Conservation (phyloP, 1,284 basidiomycete genomes). For the Testicularia cyperi region DNA sequence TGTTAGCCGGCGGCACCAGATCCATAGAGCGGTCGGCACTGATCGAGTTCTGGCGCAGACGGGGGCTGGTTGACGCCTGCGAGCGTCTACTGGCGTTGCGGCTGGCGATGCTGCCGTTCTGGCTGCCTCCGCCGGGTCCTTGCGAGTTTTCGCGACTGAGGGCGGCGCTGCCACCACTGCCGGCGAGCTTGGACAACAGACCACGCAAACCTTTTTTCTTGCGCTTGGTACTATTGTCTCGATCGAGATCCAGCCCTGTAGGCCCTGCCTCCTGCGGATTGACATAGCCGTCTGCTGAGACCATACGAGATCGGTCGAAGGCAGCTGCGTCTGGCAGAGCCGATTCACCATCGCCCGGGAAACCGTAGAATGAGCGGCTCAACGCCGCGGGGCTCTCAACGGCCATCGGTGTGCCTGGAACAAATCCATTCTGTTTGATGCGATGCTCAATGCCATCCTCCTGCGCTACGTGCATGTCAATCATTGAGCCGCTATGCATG, state of each 20-base stretch:
- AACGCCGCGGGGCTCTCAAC: slow-evolving; percentile 32
- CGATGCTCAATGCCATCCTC: slow-evolving; percentile 44
- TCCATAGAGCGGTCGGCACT: slow-evolving; percentile 37
- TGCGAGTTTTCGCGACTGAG: slow-evolving; percentile 11
- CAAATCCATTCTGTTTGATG: slow-evolving; percentile 41
- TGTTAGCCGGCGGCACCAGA: neutral
- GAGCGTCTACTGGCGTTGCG: slow-evolving; percentile 36
- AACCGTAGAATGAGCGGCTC: slow-evolving; percentile 43
- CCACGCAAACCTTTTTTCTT: slow-evolving; percentile 49
- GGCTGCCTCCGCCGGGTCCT: slow-evolving; percentile 10
- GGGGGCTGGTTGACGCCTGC: slow-evolving; percentile 27
- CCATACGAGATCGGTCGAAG: slow-evolving; percentile 26
- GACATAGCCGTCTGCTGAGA: slow-evolving; percentile 31
- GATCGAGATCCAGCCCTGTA: slow-evolving; percentile 12
- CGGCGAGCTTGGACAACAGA: slow-evolving; percentile 40
- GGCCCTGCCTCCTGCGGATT: slow-evolving; percentile 33
- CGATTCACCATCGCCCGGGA: slow-evolving; percentile 42
- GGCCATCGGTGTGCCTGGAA: slow-evolving; percentile 33
- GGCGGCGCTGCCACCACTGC: slow-evolving; percentile 6
- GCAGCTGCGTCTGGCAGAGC: slow-evolving; percentile 22
- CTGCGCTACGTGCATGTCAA: slow-evolving; percentile 62
- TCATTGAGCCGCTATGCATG: slow-evolving; percentile 60
- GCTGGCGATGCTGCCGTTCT: slow-evolving; percentile 38
- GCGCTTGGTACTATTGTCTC: slow-evolving; percentile 23
- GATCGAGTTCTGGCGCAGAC: slow-evolving; percentile 24